phyloP scores from a whole-genome alignment of 108 stramenopile species.

The Cyclostephanos tholiformis region DNA sequence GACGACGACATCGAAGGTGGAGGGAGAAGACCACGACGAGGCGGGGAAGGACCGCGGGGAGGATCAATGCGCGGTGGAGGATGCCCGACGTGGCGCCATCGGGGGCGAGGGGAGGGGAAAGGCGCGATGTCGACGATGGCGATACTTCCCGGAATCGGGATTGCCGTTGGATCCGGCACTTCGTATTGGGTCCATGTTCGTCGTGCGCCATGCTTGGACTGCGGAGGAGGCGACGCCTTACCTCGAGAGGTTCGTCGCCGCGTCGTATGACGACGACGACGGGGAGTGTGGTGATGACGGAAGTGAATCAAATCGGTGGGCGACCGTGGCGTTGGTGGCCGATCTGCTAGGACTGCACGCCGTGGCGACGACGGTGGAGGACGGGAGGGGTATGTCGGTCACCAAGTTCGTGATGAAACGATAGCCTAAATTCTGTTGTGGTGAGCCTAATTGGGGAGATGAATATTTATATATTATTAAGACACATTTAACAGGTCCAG shows the following conservation, averaged over 20 bases:
- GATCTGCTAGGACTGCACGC: constrained; percentile 21
- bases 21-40: neutral
- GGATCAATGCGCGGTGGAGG: neutral
- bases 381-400: too few species aligned
- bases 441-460: too few species aligned
- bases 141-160: constrained; percentile 38
- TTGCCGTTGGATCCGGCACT: constrained; percentile 18
- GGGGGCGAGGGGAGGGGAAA: neutral
- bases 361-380: neutral
- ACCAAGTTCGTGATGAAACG: too few species aligned
- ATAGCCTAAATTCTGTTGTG: too few species aligned
- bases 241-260: constrained; percentile 27
- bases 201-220: constrained; percentile 40
- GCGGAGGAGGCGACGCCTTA: constrained; percentile 36
- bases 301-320: neutral
- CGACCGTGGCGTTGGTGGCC: neutral
- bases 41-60: neutral
- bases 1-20: neutral
- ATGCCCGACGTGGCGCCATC: neutral
- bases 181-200: constrained; percentile 41
- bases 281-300: neutral
- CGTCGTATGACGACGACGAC: neutral
- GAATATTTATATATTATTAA: neutral
- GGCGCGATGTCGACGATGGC: constrained; percentile 14
- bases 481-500: neutral